phyloP scores from a whole-genome alignment of 2,329 filamentous ascomycete species.

The Clonostachys byssicola region DNA sequence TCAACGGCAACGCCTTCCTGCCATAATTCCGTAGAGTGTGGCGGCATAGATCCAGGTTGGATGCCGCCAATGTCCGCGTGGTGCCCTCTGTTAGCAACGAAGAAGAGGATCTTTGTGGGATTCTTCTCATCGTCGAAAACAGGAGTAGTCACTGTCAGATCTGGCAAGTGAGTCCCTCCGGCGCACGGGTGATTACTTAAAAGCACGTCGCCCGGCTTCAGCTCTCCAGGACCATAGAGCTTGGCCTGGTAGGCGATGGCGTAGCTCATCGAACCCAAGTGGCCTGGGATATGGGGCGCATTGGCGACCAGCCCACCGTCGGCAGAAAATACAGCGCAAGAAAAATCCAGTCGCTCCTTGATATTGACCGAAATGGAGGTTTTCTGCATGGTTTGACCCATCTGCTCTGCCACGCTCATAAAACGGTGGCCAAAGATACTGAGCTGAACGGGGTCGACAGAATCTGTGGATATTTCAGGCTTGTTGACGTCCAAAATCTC shows the following conservation, averaged over 20 bases:
- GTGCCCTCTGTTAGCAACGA: conserved; percentile 19
- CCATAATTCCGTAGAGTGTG: conserved; percentile 61
- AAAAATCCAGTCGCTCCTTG: conserved; percentile 74
- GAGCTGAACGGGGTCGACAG: conserved; percentile 43
- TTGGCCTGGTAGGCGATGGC: conserved; percentile 62
- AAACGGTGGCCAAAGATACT: conserved; percentile 74
- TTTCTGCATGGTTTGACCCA: conserved; percentile 72
- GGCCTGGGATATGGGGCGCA: conserved; percentile 68
- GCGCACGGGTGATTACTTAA: conserved; percentile 18
- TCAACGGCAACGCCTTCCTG: conserved; percentile 64
- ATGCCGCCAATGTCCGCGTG: conserved; percentile 64
- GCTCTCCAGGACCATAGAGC: conserved; percentile 53
- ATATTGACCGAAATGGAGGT: conserved; percentile 72
- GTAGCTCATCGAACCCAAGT: conserved; percentile 71
- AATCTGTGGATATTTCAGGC: conserved; percentile 16
- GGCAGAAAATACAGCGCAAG: conserved; percentile 70
- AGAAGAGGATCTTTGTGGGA: conserved; percentile 18
- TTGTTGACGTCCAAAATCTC: conserved; percentile 35
- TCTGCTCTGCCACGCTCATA: conserved; percentile 78
- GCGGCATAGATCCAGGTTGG: conserved; percentile 78
- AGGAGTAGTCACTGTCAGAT: conserved; percentile 23
- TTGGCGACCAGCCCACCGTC: conserved; percentile 69
- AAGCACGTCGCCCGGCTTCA: conserved; percentile 22
- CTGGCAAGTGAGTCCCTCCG: conserved; percentile 30
- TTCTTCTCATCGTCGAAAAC: conserved; percentile 20